These are phyloP conservation scores for Colletotrichum chrysophilum DNA, from an alignment of 2,329 filamentous ascomycete species.

Conservation along the genomic window DNA sequence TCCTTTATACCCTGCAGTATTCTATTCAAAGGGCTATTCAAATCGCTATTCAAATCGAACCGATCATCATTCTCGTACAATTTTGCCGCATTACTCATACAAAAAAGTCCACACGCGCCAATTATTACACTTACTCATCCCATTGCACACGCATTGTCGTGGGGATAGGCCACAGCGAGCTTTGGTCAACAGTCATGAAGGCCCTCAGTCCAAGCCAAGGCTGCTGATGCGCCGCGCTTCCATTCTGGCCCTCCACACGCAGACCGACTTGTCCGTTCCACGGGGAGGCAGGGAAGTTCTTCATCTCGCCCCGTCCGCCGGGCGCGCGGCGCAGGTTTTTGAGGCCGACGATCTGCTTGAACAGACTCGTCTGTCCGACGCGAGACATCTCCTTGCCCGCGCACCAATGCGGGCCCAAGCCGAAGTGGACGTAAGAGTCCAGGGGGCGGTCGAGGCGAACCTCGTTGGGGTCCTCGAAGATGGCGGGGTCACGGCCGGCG, in stretches of 20 bases:
- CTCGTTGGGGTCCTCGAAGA: constrained; percentile 55
- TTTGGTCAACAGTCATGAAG: constrained; percentile 30
- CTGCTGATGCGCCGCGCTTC: neutral
- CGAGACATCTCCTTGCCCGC: constrained; percentile 39
- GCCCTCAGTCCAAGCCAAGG: constrained; percentile 26
- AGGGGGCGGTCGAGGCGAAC: constrained; percentile 56
- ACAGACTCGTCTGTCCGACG: constrained; percentile 24
- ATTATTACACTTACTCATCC: constrained; percentile 17
- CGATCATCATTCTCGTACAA: neutral
- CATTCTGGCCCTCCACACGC: constrained; percentile 8
- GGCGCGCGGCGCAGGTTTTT: constrained; percentile 27
- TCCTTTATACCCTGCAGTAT: neutral
- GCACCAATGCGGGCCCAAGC: constrained; percentile 53
- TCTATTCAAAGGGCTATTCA: neutral
- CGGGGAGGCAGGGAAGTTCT: constrained; percentile 22
- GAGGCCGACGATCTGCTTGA: constrained; percentile 28
- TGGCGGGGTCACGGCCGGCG: constrained; percentile 49
- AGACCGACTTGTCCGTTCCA: constrained; percentile 27
- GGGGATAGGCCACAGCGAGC: constrained; percentile 26
- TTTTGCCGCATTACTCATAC: neutral
- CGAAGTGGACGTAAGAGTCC: constrained; percentile 57
- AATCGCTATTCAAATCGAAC: neutral
- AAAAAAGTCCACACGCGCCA: neutral
- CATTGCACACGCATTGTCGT: constrained; percentile 28
- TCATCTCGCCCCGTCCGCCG: constrained; percentile 26